These are phyloP conservation scores for Ceratocystis lukuohia DNA, from an alignment of 2,329 filamentous ascomycete genomes.

Conservation along the genomic window DNA sequence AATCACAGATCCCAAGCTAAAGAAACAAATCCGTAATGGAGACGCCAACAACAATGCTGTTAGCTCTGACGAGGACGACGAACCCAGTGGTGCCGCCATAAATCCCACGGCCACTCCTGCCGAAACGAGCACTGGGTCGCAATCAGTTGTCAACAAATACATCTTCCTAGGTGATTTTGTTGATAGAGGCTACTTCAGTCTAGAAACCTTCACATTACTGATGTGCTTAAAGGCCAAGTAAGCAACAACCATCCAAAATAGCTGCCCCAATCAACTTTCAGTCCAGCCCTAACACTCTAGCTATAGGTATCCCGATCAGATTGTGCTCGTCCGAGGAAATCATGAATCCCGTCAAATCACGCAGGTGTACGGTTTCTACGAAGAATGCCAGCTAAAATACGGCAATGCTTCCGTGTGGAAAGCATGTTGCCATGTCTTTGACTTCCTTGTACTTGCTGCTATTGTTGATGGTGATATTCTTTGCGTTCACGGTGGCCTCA, in stretches of 20 bases:
- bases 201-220: conserved; percentile 93
- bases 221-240: conserved; percentile 78
- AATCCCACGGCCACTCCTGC: conserved; percentile 26
- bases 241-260: conserved; percentile 21
- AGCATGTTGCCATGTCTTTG: conserved; percentile 98
- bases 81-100: neutral
- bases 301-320: conserved; percentile 80
- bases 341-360: conserved; percentile 97
- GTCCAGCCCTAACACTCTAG: conserved; percentile 21
- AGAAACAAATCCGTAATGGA: conserved; percentile 59
- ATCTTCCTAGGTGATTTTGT: conserved; percentile 78
- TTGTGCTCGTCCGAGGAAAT: conserved; percentile 93
- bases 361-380: conserved; percentile 98
- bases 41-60: conserved; percentile 35
- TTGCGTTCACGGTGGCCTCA: conserved; percentile 87
- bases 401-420: conserved; percentile 99
- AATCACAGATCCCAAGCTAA: conserved; percentile 76
- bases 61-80: conserved; percentile 30
- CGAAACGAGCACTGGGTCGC: conserved; percentile 29
- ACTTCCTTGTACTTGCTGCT: conserved; percentile 89
- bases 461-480: conserved; percentile 98
- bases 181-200: conserved; percentile 90
- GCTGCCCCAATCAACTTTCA: neutral
- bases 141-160: conserved; percentile 43
- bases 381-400: conserved; percentile 95